Evolutionary conservation across 2,329 filamentous ascomycete genomes (phyloP).

Genomic region (Cordyceps fumosorosea): DNA sequence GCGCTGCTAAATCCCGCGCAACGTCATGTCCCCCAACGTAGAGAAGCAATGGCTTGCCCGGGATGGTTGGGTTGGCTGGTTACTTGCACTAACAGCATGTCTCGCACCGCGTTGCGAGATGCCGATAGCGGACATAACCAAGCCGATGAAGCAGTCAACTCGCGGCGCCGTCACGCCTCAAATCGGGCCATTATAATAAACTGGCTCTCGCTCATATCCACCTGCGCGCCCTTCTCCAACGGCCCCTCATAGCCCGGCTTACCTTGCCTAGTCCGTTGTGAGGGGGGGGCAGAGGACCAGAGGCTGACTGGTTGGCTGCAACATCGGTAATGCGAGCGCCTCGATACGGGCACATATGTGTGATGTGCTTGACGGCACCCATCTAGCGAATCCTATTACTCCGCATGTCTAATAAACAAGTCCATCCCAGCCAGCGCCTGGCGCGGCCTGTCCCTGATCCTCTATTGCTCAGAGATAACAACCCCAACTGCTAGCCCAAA

Average conservation of each 20-base stretch:
- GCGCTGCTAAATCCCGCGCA: neutral
- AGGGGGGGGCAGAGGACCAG: neutral
- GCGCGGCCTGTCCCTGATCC: neutral
- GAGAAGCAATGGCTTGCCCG: neutral
- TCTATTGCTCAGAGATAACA: constrained; percentile 12
- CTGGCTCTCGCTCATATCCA: neutral
- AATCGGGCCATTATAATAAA: constrained; percentile 9
- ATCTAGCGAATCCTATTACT: neutral
- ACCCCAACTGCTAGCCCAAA: neutral
- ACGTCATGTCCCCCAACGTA: neutral
- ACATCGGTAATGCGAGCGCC: neutral
- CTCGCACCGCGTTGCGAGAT: neutral
- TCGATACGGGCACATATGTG: neutral
- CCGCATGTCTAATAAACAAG: neutral
- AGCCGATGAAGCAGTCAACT: neutral
- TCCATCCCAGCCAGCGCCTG: neutral
- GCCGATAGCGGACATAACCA: constrained; percentile 6
- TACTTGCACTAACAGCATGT: neutral
- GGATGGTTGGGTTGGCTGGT: neutral
- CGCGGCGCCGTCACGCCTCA: neutral
- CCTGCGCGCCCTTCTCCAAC: neutral
- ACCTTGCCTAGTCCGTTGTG: neutral
- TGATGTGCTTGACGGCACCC: neutral
- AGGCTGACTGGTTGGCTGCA: neutral
- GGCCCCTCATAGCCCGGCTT: neutral